A percentile compares a stretch with the other conserved stretches of the same genome.
These are phyloP conservation scores for Venustampulla echinocandica DNA, from an alignment of 495 filamentous ascomycete genomes.

Conservation along the genomic window DNA sequence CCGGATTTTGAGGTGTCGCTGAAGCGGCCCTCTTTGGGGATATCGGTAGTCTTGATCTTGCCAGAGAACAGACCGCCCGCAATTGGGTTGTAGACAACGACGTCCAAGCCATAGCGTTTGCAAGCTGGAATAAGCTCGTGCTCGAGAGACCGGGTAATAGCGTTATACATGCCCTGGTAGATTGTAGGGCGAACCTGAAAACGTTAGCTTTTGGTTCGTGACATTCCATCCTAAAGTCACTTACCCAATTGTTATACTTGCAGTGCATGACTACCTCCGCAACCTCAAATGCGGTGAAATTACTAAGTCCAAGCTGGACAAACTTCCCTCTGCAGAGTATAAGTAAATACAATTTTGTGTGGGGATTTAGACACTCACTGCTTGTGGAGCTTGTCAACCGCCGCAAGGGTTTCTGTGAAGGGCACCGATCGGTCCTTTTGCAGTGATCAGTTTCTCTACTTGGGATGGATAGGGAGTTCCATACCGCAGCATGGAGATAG, in stretches of 20 bases:
- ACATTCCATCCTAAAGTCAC: background rate
- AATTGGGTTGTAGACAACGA: slow-evolving; percentile 87
- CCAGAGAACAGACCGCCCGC: slow-evolving; percentile 80
- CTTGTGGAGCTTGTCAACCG: slow-evolving; percentile 70
- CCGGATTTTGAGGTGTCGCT: slow-evolving; percentile 48
- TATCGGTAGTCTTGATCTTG: slow-evolving; percentile 67
- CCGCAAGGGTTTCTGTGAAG: slow-evolving; percentile 70
- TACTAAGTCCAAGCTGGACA: slow-evolving; percentile 67
- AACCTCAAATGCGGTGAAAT: slow-evolving; percentile 83
- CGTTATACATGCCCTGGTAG: slow-evolving; percentile 50
- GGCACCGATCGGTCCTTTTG: slow-evolving; percentile 33
- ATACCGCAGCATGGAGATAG: slow-evolving; percentile 80
- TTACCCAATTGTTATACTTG: slow-evolving; percentile 63
- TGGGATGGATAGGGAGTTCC: slow-evolving; percentile 28
- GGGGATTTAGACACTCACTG: slow-evolving; percentile 33
- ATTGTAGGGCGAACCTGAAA: slow-evolving; percentile 51
- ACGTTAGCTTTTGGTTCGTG: background rate
- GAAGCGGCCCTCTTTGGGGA: slow-evolving; percentile 63
- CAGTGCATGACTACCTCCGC: slow-evolving; percentile 82
- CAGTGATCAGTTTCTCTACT: slow-evolving; percentile 7
- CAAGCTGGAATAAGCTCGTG: slow-evolving; percentile 71
- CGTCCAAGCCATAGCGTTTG: slow-evolving; percentile 74
- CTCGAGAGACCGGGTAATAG: slow-evolving; percentile 69
- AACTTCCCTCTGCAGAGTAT: slow-evolving; percentile 60
- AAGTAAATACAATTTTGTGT: no score